Evolutionary conservation across 179 eudicot genomes (phyloP), one percentile per base, ranked within the genome.

Genomic region (Corrigiola litoralis): DNA sequence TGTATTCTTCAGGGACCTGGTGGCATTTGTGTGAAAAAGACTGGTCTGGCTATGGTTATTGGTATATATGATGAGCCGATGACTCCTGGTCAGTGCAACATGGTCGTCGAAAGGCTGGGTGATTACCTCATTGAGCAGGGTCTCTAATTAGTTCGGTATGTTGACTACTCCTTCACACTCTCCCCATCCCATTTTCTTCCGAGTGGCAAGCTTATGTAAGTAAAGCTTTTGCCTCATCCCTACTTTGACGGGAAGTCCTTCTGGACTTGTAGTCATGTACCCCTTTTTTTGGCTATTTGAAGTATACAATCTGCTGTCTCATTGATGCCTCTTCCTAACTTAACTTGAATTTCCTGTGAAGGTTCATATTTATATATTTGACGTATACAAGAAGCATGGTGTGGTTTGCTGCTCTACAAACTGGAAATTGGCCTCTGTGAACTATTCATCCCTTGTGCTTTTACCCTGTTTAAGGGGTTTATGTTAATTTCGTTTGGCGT

Each of bases 61-160:
- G 78, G 78, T 31, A 51, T 75, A 40, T 75, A 75, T 53, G 71
- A 75, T 23, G 78, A 69, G 41, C 74, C 78, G 9, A 68, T 75
- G 48, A 69, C 66, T 59, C 78, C 78, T 50, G 74, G 74, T 37
- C 78, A 75, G 71, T 75, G 78, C 78, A 75, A 75, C 74, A 69
- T 66, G 57, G 67, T 75, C n/a, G 70, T 75, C 4, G 78, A 75
- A 69, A 75, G 60, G 78, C 50, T 75, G 47, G 78, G 74, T 34
- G 78, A 75, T 41, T 75, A 75, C 65, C 78, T 75, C 62, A 52
- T 70, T 13, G 78, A 75, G 13, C 70, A 69, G 41, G 78, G 74
- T 38, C 73, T 63, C 60, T 75, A 75, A 69, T 23, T 74, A 64
- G 31, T 50, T 48, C 31, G 73, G 77, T 74, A 69, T 25, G 69